A percentile compares a stretch with the other conserved stretches of the same genome.
phyloP scores from a whole-genome alignment of 1,284 basidiomycete species.

The Leccinum fallax region DNA sequence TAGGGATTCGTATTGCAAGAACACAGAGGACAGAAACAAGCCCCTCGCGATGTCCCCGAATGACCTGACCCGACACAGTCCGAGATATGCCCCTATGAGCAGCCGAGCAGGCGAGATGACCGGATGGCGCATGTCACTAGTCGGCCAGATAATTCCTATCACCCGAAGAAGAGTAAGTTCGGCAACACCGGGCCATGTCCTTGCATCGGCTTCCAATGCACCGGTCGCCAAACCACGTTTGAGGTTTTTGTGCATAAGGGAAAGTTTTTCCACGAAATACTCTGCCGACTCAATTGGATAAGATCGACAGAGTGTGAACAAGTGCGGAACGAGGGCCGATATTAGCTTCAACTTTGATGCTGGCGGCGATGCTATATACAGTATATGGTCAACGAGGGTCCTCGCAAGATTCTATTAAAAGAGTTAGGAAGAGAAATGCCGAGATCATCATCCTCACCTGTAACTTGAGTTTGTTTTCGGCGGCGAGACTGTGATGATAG shows the following conservation, averaged over 20 bases:
- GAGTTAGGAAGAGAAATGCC: conserved; percentile 5
- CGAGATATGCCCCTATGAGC: conserved; percentile 91
- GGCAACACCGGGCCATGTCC: conserved; percentile 86
- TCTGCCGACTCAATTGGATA: conserved; percentile 84
- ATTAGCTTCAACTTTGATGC: conserved; percentile 62
- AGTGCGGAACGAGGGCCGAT: conserved; percentile 77
- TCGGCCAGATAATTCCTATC: conserved; percentile 87
- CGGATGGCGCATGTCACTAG: conserved; percentile 91
- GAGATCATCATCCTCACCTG: conserved; percentile 55
- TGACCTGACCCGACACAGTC: conserved; percentile 78
- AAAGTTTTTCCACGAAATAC: conserved; percentile 82
- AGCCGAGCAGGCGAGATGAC: conserved; percentile 87
- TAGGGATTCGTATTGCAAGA: conserved; percentile 80
- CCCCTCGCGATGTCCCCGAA: conserved; percentile 81
- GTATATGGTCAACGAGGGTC: conserved; percentile 90
- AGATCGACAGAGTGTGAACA: conserved; percentile 77
- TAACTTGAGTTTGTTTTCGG: conserved; percentile 91
- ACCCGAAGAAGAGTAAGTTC: conserved; percentile 86
- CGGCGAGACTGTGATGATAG: conserved; percentile 88
- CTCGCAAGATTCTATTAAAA: conserved; percentile 63
- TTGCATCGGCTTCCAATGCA: conserved; percentile 61
- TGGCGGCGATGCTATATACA: conserved; percentile 74
- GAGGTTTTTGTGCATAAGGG: conserved; percentile 94
- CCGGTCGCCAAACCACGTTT: conserved; percentile 82
- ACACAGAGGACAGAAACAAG: conserved; percentile 86